Base-by-base conservation (phyloP, 768 basidiomycete genomes). In the Coprinopsis strossmayeri region DNA sequence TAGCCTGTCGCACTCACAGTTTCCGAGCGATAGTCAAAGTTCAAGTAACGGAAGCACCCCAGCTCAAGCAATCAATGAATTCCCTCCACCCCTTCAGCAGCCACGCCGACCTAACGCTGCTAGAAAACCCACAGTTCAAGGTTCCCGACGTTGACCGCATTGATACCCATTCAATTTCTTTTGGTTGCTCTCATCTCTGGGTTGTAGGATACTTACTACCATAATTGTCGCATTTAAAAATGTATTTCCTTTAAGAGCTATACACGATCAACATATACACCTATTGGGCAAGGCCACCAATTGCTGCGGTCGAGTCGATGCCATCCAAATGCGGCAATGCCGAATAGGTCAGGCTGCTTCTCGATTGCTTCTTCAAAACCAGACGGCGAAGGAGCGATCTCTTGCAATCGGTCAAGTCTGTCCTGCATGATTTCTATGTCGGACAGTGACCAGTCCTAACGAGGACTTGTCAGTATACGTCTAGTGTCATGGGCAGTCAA, bases 231-330 rank as follows among this genome's bases (percentile, higher is more conserved):
- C n/a, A n/a, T n/a, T n/a, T n/a, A n/a, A n/a, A n/a, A n/a, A n/a
- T n/a, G n/a, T n/a, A n/a, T n/a, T n/a, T n/a, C 20, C 5, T 42
- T 42, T 5, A 13, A 12, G 40, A 11, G n/a, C 27, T 27, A 25
- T 17, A 13, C 20, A 20, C 30, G 2, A 17, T n/a, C 27, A 18
- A 60, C 18, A 18, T 30, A 62, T 7, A 85, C 70, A 7, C 87
- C 87, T 38, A 90, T 82, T 3, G 87, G 86, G 57, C 78, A 82
- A 2, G 81, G 72, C 53, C 66, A 71, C 87, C 87, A 88, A 30
- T 63, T 61, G 13, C 64, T 63, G 18, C 60, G 60, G 24, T 70
- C 65, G 11, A 82, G 64, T 34, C 70, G 47, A 43, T 68, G 68
- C 85, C 87, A 89, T 18, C 84, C 87, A 5, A 55, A 45, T 27